Percentiles rank a stretch among this genome's conserved stretches.
phyloP scores from a whole-genome alignment of 768 basidiomycete species.

The Mycena sanguinolenta region DNA sequence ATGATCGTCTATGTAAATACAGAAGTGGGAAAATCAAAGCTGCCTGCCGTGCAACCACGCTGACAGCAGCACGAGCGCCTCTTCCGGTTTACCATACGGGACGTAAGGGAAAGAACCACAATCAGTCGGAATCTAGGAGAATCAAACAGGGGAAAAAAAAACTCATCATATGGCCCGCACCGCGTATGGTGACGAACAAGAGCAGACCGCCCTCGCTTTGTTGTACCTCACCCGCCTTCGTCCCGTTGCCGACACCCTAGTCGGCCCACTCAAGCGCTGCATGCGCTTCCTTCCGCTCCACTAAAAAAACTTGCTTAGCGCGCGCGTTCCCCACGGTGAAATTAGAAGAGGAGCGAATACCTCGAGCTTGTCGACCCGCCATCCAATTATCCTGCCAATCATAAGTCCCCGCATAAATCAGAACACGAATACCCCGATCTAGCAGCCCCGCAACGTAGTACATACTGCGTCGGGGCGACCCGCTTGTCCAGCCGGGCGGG shows the following conservation, averaged over 20 bases:
- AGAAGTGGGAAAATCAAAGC: slow-evolving; percentile 46
- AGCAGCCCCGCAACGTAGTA: slow-evolving; percentile 79
- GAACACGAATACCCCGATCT: slow-evolving; percentile 79
- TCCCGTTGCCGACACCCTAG: slow-evolving; percentile 65
- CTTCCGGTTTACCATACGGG: slow-evolving; percentile 77
- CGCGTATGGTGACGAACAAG: slow-evolving; percentile 65
- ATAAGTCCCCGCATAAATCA: slow-evolving; percentile 82
- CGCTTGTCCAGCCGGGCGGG: slow-evolving; percentile 76
- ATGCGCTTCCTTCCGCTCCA: slow-evolving; percentile 75
- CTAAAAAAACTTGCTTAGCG: background rate
- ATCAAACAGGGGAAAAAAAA: slow-evolving; percentile 25
- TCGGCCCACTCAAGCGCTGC: slow-evolving; percentile 61
- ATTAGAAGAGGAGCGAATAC: too few relatives aligned
- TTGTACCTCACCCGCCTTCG: slow-evolving; percentile 63
- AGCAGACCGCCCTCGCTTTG: slow-evolving; percentile 42
- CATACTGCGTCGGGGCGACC: slow-evolving; percentile 65
- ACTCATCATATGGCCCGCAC: slow-evolving; percentile 73
- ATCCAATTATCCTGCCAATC: slow-evolving; percentile 88
- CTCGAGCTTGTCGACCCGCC: slow-evolving; percentile 79
- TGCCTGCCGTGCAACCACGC: slow-evolving; percentile 67
- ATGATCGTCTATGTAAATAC: too few relatives aligned
- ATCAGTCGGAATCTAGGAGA: slow-evolving; percentile 33
- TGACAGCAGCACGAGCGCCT: slow-evolving; percentile 72
- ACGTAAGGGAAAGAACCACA: slow-evolving; percentile 64
- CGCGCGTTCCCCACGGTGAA: too few relatives aligned